These are phyloP conservation scores for Magnolia officinalis DNA, from an alignment of 164 flowering plant genomes.

Conservation along the genomic window DNA sequence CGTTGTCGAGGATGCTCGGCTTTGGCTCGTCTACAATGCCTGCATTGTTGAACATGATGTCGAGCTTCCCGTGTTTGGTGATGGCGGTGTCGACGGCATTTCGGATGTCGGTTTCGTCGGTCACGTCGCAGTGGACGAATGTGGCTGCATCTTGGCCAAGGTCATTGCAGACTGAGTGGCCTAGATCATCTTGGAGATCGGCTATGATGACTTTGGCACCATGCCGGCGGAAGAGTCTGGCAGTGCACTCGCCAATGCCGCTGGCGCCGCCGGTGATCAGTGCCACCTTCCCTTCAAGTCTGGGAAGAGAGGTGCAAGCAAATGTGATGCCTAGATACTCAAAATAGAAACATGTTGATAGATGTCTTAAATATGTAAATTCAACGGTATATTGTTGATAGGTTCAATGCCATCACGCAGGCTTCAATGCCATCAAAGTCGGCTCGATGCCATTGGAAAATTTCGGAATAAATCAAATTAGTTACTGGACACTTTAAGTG, in stretches of 20 bases:
- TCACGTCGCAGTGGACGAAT: conserved; percentile 42
- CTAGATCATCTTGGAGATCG: conserved; percentile 17
- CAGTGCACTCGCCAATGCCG: conserved; percentile 16
- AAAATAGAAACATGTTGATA: too few relatives aligned
- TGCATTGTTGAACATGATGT: conserved; percentile 54
- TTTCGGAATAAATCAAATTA: too few relatives aligned
- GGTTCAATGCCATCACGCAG: too few relatives aligned
- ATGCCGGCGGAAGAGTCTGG: conserved; percentile 9
- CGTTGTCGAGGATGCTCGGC: conserved; percentile 4
- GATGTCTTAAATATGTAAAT: too few relatives aligned
- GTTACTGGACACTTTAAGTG: too few relatives aligned
- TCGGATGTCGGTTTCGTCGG: conserved; percentile 32
- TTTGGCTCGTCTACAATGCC: conserved; percentile 25
- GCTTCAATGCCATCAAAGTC: too few relatives aligned
- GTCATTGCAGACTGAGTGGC: conserved; percentile 14
- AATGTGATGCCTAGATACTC: too few relatives aligned
- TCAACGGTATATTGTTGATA: too few relatives aligned
- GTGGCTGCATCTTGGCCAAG: conserved; percentile 13
- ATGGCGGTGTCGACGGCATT: conserved; percentile 31
- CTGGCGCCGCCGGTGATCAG: conserved; percentile 21
- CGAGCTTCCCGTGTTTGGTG: conserved; percentile 41
- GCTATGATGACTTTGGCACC: conserved; percentile 21
- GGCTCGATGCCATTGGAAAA: too few relatives aligned
- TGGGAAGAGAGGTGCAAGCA: neutral
- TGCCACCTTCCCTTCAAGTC: conserved; percentile 21